These are phyloP conservation scores for Ceratonia siliqua DNA, from an alignment of 306 rosid genomes.

Conservation along the genomic window DNA sequence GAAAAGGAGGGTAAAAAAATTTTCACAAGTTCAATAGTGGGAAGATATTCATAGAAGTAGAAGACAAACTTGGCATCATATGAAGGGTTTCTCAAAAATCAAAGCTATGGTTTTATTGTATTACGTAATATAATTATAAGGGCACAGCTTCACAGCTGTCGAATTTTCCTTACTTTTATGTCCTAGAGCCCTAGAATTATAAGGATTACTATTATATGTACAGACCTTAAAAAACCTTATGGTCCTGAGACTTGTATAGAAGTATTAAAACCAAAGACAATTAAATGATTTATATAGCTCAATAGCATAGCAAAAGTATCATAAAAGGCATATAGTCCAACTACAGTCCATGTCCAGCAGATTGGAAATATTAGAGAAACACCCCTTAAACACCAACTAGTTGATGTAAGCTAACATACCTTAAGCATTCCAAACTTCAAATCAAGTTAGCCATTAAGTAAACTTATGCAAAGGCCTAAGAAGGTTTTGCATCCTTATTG, in stretches of 20 bases:
- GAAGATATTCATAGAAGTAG: conserved; percentile 8
- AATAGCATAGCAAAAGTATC: conserved; percentile 7
- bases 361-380: conserved; percentile 8
- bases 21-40: not conserved
- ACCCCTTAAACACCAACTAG: not conserved
- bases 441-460: conserved; percentile 10
- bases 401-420: not conserved
- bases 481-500: not conserved
- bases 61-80: conserved; percentile 1
- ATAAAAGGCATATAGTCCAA: conserved; percentile 2
- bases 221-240: not conserved
- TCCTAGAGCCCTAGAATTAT: not conserved
- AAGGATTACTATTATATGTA: conserved; percentile 2
- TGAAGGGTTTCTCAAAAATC: not conserved
- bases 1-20: not conserved
- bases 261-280: not conserved
- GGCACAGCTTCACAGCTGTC: not conserved
- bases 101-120: conserved; percentile 22
- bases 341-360: not conserved
- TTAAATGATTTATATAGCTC: not conserved
- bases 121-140: not conserved
- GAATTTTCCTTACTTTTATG: conserved; percentile 1
- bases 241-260: not conserved
- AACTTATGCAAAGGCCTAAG: conserved; percentile 6
- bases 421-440: conserved; percentile 20